phyloP scores from a whole-genome alignment of 345 rosid species.

The rapeseed (Brassica napus) region DNA sequence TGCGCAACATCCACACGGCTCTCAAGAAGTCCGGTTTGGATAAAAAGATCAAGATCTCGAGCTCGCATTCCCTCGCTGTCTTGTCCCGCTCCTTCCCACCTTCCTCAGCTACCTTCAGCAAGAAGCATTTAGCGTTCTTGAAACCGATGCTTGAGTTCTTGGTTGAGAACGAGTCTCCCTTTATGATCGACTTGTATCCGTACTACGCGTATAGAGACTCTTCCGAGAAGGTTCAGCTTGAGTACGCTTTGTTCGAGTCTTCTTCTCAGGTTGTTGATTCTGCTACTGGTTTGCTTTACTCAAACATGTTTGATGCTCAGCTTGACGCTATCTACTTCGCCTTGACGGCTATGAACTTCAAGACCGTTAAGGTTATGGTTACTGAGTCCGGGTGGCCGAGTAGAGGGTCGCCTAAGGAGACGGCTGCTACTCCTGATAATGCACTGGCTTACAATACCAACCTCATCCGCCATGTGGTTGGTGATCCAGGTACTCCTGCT shows the following conservation, averaged over 20 bases:
- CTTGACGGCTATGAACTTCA: slow-evolving; percentile 61
- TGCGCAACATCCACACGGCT: slow-evolving; percentile 75
- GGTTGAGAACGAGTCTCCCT: slow-evolving; percentile 87
- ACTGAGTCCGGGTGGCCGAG: slow-evolving; percentile 97
- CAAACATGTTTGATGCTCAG: slow-evolving; percentile 98
- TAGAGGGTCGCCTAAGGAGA: slow-evolving; percentile 79
- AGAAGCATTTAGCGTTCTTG: slow-evolving; percentile 62
- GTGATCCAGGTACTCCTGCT: slow-evolving; percentile 80
- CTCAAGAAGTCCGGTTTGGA: slow-evolving; percentile 73
- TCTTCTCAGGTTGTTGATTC: slow-evolving; percentile 81
- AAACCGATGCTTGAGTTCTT: slow-evolving; percentile 88
- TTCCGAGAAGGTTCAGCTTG: slow-evolving; percentile 64
- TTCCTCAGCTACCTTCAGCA: slow-evolving; percentile 82
- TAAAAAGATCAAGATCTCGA: slow-evolving; percentile 85
- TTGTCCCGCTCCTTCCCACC: slow-evolving; percentile 87
- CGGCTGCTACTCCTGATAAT: slow-evolving; percentile 86
- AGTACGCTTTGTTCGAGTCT: slow-evolving; percentile 73
- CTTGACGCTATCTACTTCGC: slow-evolving; percentile 84
- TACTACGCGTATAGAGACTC: slow-evolving; percentile 85
- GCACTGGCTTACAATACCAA: slow-evolving; percentile 76
- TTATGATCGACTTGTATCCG: slow-evolving; percentile 88
- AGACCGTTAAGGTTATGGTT: slow-evolving; percentile 78
- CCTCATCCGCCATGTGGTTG: slow-evolving; percentile 76
- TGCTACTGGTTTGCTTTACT: slow-evolving; percentile 83
- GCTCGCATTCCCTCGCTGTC: slow-evolving; percentile 79